These are phyloP conservation scores for Arabidopsis suecica DNA, from an alignment of 345 rosid genomes.

Conservation along the genomic window DNA sequence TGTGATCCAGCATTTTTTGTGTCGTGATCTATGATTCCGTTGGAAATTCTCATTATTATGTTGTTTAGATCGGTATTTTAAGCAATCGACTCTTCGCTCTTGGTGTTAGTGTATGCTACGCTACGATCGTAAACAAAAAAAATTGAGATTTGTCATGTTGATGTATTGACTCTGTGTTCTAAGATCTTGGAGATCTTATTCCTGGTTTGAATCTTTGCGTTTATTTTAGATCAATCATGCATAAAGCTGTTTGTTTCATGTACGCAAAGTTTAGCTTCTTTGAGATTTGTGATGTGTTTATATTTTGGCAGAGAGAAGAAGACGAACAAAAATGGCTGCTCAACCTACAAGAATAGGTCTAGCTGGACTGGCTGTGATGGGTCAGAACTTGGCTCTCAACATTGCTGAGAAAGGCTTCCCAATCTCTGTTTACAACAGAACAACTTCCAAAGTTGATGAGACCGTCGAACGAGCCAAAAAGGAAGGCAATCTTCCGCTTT, in stretches of 20 bases:
- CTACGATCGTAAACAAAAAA: not conserved
- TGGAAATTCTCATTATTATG: not conserved
- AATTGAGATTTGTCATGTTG: not conserved
- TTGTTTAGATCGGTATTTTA: slow-evolving; percentile 19
- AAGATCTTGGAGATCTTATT: slow-evolving; percentile 1
- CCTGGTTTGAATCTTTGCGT: not conserved
- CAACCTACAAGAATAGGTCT: slow-evolving; percentile 81
- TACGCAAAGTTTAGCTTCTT: slow-evolving; percentile 5
- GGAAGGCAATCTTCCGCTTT: slow-evolving; percentile 82
- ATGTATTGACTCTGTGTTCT: slow-evolving; percentile 3
- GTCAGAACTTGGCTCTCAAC: slow-evolving; percentile 94
- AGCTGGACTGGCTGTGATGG: slow-evolving; percentile 98
- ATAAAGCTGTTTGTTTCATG: not conserved
- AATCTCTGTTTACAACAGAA: slow-evolving; percentile 91
- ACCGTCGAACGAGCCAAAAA: slow-evolving; percentile 85
- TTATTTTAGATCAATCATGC: slow-evolving; percentile 3
- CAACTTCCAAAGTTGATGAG: slow-evolving; percentile 89
- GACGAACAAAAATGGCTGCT: slow-evolving; percentile 62
- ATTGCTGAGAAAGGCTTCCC: slow-evolving; percentile 96
- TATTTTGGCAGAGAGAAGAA: slow-evolving; percentile 25
- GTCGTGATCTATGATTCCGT: slow-evolving; percentile 17
- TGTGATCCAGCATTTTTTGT: not conserved
- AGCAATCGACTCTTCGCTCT: not conserved
- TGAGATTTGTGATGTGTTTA: not conserved
- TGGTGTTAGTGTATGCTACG: slow-evolving; percentile 10